Percentiles rank a stretch among this genome's conserved stretches.
Evolutionary conservation across 2,329 filamentous ascomycete species (phyloP).

Genomic region (Fusarium solani-melongenae): DNA sequence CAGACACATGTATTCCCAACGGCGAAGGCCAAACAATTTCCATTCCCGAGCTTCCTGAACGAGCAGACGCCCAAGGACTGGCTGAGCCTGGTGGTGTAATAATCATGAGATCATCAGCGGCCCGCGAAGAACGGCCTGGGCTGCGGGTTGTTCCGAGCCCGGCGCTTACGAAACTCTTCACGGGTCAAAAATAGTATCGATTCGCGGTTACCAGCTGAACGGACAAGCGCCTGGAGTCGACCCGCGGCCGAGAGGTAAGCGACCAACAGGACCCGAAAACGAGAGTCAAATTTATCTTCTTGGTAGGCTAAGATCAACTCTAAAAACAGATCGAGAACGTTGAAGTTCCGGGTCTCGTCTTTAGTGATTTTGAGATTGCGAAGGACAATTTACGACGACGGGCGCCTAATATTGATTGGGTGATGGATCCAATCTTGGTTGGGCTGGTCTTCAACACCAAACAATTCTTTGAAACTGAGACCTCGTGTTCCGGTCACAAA

Average conservation of each 20-base stretch:
- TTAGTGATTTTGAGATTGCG: too few relatives aligned
- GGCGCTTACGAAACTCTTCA: slow-evolving; percentile 1
- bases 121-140: neutral
- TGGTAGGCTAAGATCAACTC: neutral
- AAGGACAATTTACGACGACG: neutral
- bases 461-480: neutral
- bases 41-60: neutral
- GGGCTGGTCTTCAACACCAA: neutral
- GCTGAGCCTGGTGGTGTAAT: neutral
- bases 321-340: neutral
- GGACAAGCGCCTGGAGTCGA: slow-evolving; percentile 2
- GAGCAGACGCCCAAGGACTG: neutral
- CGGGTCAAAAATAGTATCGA: slow-evolving; percentile 17
- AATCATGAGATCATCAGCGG: slow-evolving; percentile 2
- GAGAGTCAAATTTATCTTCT: neutral
- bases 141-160: slow-evolving; percentile 11
- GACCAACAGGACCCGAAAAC: slow-evolving; percentile 18
- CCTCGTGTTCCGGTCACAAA: neutral
- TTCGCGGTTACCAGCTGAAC: slow-evolving; percentile 25
- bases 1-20: neutral
- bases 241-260: slow-evolving; percentile 11
- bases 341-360: too few relatives aligned
- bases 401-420: neutral
- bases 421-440: neutral
- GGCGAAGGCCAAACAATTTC: neutral